Evolutionary conservation across 169 alveolate genomes (phyloP), one percentile per base, ranked within the genome.

Genomic region (Ichthyophthirius multifiliis): DNA sequence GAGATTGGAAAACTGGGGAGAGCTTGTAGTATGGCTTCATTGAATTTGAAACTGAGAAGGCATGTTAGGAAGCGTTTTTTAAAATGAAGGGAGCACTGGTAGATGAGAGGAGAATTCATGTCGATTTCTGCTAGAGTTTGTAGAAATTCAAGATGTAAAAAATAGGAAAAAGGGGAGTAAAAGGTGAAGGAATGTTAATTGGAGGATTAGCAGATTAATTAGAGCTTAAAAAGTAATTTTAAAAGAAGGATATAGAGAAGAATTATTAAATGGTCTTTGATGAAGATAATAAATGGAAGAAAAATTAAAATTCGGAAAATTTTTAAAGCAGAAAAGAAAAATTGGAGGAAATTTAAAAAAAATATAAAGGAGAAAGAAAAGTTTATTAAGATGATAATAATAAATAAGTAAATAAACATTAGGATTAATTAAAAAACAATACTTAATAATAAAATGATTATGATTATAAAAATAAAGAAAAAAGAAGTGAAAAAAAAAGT

Each of bases 1-100:
- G 98, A 80, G 99, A 99, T 88, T 97, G 98, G 94, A 97, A 97
- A 87, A 98, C 99, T 0, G 99, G 99, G 18, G 98, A 97, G 65
- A 97, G 99, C 3, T 92, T 98, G 20, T 98, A 98, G 85, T 98
- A 99, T 89, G 99, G 99, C 18, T 99, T 99, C 88, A 95, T 98
- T 34, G 99, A 97, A 82, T 99, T 96, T 89, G 99, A 97, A 85
- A 96, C 96, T 62, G 97, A 95, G 44, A 97, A 96, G 45, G 95
- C 96, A 30, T 97, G 99, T 78, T 97, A 97, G 82, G 98, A 97
- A 76, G 99, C 99, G 0, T 97, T 95, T 85, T 90, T 95, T 76
- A 98, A 97, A 85, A 99, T 98, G 99, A 98, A 99, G 47, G 96
- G 97, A 47, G 99, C 96, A 2, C 87, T 97, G 15, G 95, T 98